Conservation (phyloP, 2,329 filamentous ascomycete genomes). For the Pseudogymnoascus sp. region DNA sequence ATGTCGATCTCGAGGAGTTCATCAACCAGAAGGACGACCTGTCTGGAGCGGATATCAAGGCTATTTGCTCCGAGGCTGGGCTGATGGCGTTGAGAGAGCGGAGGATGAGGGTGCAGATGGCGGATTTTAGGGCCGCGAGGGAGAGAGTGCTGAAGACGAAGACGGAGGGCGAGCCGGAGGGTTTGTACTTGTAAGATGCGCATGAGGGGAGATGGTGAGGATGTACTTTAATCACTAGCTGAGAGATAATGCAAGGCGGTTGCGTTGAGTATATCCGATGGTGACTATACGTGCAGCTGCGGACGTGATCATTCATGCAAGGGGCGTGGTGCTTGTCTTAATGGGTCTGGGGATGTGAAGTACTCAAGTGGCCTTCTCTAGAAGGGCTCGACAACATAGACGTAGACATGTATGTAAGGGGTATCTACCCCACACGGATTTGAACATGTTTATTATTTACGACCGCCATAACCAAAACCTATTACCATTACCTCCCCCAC, state of each 20-base stretch:
- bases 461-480: not conserved
- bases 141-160: conserved; percentile 97
- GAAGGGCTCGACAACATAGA: not conserved
- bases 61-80: conserved; percentile 95
- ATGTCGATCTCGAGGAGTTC: conserved; percentile 98
- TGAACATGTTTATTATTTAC: not conserved
- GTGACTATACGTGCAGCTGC: not conserved
- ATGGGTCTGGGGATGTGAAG: not conserved
- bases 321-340: not conserved
- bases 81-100: conserved; percentile 88
- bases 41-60: conserved; percentile 95
- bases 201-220: not conserved
- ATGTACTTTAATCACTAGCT: conserved; percentile 10
- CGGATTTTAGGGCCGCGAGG: conserved; percentile 85
- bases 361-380: not conserved
- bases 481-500: not conserved
- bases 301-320: not conserved
- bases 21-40: conserved; percentile 98
- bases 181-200: conserved; percentile 80
- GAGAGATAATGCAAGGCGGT: conserved; percentile 9
- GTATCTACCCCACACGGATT: not conserved
- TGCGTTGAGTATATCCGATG: not conserved
- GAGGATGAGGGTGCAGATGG: conserved; percentile 98
- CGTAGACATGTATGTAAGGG: not conserved
- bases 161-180: conserved; percentile 96